These are phyloP conservation scores for Dillenia suffruticosa DNA, from an alignment of 164 flowering plant species.

Conservation along the genomic window DNA sequence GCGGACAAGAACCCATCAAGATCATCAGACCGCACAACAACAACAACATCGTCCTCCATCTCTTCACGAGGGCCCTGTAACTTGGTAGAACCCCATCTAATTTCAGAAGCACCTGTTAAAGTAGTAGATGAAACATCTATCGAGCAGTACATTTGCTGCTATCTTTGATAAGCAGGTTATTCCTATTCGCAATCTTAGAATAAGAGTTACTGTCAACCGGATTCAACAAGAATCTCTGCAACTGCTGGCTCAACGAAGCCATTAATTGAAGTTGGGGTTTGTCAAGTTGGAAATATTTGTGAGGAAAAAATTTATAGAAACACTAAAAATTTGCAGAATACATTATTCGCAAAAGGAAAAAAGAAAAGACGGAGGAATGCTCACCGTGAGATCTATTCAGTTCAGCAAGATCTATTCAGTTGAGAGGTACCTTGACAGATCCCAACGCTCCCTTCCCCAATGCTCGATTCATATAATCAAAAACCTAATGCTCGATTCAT, in stretches of 20 bases:
- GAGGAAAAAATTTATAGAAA: too few relatives aligned
- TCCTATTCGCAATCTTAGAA: conserved; percentile 12
- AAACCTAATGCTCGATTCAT: too few relatives aligned
- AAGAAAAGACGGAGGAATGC: too few relatives aligned
- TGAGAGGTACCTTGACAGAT: too few relatives aligned
- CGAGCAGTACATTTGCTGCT: conserved; percentile 39
- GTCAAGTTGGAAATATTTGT: too few relatives aligned
- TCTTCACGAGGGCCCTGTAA: conserved; percentile 79
- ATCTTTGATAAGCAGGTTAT: neutral
- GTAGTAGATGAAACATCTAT: conserved; percentile 65
- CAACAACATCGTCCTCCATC: conserved; percentile 81
- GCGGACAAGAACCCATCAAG: conserved; percentile 77
- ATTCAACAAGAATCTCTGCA: conserved; percentile 44
- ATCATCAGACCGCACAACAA: conserved; percentile 56
- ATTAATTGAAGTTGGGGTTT: conserved; percentile 16
- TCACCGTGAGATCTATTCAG: too few relatives aligned
- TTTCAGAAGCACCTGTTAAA: conserved; percentile 37
- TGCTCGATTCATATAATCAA: too few relatives aligned
- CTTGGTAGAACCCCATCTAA: conserved; percentile 65
- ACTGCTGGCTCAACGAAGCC: conserved; percentile 67
- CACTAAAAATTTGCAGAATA: too few relatives aligned
- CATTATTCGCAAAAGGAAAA: too few relatives aligned
- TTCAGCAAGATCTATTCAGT: too few relatives aligned
- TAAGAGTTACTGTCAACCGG: conserved; percentile 19
- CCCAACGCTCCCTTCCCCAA: too few relatives aligned